Conservation (phyloP, 306 rosid species). For the Canavalia ensiformis region DNA sequence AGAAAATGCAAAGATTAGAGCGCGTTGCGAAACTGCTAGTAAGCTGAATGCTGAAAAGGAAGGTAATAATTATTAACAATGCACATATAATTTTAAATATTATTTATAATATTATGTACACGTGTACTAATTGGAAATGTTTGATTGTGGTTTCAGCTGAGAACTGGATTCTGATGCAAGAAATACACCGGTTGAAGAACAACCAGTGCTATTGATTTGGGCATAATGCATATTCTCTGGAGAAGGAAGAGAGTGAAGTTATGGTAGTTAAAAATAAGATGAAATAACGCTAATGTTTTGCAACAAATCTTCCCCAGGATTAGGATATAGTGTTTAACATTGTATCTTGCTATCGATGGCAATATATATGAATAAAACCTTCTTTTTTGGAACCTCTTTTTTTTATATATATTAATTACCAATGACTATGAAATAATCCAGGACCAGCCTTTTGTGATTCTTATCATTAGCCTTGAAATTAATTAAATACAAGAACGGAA, state of each 20-base stretch:
- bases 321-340: not conserved
- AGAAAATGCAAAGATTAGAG: conserved; percentile 3
- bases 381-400: too few relatives aligned
- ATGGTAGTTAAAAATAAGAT: not conserved
- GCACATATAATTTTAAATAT: too few relatives aligned
- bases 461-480: not conserved
- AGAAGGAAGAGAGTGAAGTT: not conserved
- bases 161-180: conserved; percentile 7
- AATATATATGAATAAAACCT: not conserved
- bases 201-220: not conserved
- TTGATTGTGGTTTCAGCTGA: conserved; percentile 10
- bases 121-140: not conserved
- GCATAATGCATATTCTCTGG: not conserved
- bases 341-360: not conserved
- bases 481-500: not conserved
- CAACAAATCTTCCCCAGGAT: not conserved
- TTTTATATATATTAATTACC: not conserved
- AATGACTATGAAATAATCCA: not conserved
- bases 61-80: not conserved
- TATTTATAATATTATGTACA: too few relatives aligned
- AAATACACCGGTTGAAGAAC: not conserved
- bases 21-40: not conserved
- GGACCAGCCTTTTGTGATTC: not conserved
- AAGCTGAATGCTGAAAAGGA: not conserved
- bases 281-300: not conserved